These are phyloP conservation scores for Cryptosporidium ubiquitum DNA, from an alignment of 169 alveolate genomes.

Conservation along the genomic window DNA sequence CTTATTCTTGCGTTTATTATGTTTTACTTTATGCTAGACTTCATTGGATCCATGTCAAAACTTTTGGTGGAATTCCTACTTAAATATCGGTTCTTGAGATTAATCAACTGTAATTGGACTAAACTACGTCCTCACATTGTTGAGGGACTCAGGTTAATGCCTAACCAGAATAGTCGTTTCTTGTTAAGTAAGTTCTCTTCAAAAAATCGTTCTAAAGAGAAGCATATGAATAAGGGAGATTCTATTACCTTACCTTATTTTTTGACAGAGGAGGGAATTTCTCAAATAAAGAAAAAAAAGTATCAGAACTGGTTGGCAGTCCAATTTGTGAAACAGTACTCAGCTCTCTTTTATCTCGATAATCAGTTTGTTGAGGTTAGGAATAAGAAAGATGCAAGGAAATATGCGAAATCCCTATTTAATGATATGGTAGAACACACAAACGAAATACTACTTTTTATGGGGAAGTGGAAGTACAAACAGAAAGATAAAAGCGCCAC, in stretches of 20 bases:
- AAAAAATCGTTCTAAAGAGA: conserved; percentile 10
- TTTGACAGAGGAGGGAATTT: conserved; percentile 67
- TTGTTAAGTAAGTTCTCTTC: conserved; percentile 34
- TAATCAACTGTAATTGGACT: conserved; percentile 70
- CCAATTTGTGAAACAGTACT: conserved; percentile 66
- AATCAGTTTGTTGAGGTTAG: conserved; percentile 54
- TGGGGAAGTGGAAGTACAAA: conserved; percentile 69
- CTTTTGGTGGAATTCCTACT: conserved; percentile 35
- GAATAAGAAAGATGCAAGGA: conserved; percentile 68
- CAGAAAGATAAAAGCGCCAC: not conserved
- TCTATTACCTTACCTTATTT: conserved; percentile 60
- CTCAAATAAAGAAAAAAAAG: conserved; percentile 62
- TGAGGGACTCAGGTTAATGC: conserved; percentile 32
- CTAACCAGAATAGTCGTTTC: not conserved
- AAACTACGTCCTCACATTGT: conserved; percentile 70
- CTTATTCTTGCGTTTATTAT: conserved; percentile 54
- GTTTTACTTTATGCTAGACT: conserved; percentile 65
- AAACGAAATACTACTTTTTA: conserved; percentile 41
- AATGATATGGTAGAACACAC: conserved; percentile 58
- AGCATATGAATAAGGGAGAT: conserved; percentile 68
- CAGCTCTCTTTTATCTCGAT: conserved; percentile 33
- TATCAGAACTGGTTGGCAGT: conserved; percentile 72
- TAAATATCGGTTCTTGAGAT: conserved; percentile 53
- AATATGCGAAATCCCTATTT: conserved; percentile 49
- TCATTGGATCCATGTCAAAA: conserved; percentile 68